phyloP scores from a whole-genome alignment of 192 early-diverging fungal species.

The Phycomyces blakesleeanus region DNA sequence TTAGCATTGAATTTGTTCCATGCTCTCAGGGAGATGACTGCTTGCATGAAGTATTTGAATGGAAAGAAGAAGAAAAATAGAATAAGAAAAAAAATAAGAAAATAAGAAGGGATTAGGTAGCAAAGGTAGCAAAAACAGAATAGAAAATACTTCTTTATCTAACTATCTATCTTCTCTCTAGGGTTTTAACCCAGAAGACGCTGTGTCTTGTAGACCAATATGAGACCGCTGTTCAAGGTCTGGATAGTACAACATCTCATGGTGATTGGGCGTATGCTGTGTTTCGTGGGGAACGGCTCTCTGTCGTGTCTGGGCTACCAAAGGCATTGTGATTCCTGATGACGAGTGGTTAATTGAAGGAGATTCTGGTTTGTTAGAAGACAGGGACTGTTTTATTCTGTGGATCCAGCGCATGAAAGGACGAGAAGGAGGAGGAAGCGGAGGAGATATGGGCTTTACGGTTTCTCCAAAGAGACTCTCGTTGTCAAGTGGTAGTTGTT shows the following conservation, averaged over 20 bases:
- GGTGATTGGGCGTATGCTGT: neutral
- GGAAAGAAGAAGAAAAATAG: no score
- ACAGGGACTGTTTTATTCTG: neutral
- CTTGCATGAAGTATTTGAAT: no score
- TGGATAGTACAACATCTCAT: neutral
- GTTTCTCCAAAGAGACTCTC: constrained; percentile 3
- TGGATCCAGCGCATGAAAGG: neutral
- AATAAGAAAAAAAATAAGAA: no score
- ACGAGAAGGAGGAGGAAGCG: neutral
- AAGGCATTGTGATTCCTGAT: neutral
- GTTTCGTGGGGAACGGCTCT: neutral
- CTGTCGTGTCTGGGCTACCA: neutral
- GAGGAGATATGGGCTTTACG: neutral
- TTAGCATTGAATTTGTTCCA: no score
- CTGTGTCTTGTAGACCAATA: no score
- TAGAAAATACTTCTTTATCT: no score
- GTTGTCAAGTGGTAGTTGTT: neutral
- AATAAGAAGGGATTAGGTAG: no score
- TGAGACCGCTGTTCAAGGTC: neutral
- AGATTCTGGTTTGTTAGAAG: neutral
- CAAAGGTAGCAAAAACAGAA: no score
- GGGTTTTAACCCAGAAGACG: no score
- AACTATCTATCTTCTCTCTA: no score
- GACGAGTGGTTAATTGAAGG: neutral
- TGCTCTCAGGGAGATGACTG: no score